Percentiles rank a stretch among this genome's conserved stretches.
These are phyloP conservation scores for Solanum medicagineum DNA, from an alignment of 257 asterid species.

Conservation along the genomic window DNA sequence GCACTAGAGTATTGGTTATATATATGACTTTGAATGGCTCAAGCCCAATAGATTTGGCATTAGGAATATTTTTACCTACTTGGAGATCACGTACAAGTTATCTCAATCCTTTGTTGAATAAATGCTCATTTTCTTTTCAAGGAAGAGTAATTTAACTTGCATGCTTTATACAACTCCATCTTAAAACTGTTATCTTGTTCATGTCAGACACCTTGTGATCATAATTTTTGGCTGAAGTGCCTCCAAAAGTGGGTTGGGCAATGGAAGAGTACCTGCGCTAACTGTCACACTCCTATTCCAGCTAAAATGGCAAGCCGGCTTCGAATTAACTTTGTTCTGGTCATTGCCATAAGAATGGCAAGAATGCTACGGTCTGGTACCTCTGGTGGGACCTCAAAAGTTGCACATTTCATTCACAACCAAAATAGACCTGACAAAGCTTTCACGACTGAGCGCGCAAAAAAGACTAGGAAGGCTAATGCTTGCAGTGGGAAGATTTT, in stretches of 20 bases:
- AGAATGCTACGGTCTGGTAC: slow-evolving; percentile 27
- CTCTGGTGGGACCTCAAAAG: slow-evolving; percentile 40
- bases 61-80: neutral
- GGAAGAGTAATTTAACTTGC: neutral
- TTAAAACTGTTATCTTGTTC: neutral
- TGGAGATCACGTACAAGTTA: neutral
- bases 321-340: slow-evolving; percentile 75
- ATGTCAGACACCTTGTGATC: slow-evolving; percentile 88
- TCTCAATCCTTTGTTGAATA: neutral
- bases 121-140: neutral
- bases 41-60: neutral
- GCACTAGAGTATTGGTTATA: neutral
- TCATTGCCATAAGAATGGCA: slow-evolving; percentile 71
- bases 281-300: slow-evolving; percentile 60
- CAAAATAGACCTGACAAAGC: slow-evolving; percentile 89
- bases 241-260: slow-evolving; percentile 59
- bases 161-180: neutral
- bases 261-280: slow-evolving; percentile 54
- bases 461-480: slow-evolving; percentile 82
- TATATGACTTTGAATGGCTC: neutral
- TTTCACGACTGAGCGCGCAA: slow-evolving; percentile 76
- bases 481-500: slow-evolving; percentile 88
- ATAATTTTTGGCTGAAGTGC: slow-evolving; percentile 88
- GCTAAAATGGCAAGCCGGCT: slow-evolving; percentile 69
- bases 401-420: slow-evolving; percentile 50